Evolutionary conservation across 2,329 filamentous ascomycete species (phyloP), one percentile per base, ranked within the genome.

Genomic region (Stagonosporopsis tanaceti): DNA sequence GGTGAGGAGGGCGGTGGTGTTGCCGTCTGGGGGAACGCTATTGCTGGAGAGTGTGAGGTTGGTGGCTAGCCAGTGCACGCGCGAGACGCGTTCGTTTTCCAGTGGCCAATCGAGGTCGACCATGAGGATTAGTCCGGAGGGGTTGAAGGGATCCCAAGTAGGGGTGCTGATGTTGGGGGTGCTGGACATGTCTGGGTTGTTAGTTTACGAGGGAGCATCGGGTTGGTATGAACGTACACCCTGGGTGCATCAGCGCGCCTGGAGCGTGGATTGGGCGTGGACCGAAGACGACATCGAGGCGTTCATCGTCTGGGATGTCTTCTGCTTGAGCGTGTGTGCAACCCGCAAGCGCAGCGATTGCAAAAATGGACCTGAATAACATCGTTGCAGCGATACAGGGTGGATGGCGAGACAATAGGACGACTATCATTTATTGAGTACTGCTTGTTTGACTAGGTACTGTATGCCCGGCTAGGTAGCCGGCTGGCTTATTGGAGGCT

Each of bases 11-110:
- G 57, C 48, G 5, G 57, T 28, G 32, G 12, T 22, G 30, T 62
- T 57, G 24, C 60, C 27, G 34, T 30, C 37, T 51, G 62, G 65
- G 9, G 22, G 24, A 38, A 37, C 15, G 17, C 41, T 47, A 28
- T 56, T 41, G 52, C 20, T 39, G 11, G 51, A 40, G 17, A 65
- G 30, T 5, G 68, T 66, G n/a, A 70, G 61, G 56, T 57, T 62
- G 39, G 67, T 60, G 25, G 59, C 65, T 32, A 73, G 65, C 69
- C 70, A 74, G 63, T 73, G 70, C 11, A 74, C 63, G 32, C 67
- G 62, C 27, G 66, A 60, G 15, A 69, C 64, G 46, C 71, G 66
- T 5, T 59, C 61, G 48, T 60, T 59, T 55, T 71, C 68, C 32
- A 59, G 53, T 4, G 71, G 70, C 9, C 71, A 68, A 52, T 74